Base-by-base conservation (phyloP, 2,329 filamentous ascomycete species). In the Trichoderma breve region DNA sequence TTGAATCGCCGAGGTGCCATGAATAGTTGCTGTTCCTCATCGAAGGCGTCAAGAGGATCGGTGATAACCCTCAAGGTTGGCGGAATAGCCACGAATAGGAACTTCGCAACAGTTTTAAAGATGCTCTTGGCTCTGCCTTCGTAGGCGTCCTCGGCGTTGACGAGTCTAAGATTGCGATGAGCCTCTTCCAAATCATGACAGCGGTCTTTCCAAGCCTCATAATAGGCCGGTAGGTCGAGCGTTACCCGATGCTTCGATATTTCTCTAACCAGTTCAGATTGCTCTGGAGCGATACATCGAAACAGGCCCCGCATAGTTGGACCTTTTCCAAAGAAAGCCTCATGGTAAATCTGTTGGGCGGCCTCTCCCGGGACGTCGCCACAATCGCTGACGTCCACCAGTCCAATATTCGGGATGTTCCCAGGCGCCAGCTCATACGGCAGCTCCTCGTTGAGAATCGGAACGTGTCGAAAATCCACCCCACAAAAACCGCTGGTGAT, bases 161-260 rank as follows among this genome's bases (percentile, higher is more conserved):
- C 34, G 12, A 36, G 34, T 14, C 3, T 7, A 36, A 15, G 34
- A 36, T 36, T 39, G 15, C 3, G 36, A 7, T 2, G 15, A 43
- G 15, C 36, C 36, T 43, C 39, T 43, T 8, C 7, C 9, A 43
- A 8, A n/a, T 43, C 39, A 43, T 9, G 15, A 43, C 39, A 4
- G 15, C 39, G 39, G 39, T 4, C 39, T n/a, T n/a, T n/a, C 39
- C 7, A 9, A n/a, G 7, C 39, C 7, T 43, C 39, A 43, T 4
- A n/a, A 43, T 43, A 43, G 3, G 0, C 3, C 15, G 0, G 3
- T 43, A 3, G 2, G 36, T 43, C 1, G 1, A 43, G 3, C 0
- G 15, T 43, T 6, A 43, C 3, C 36, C 8, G 3, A 4, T 4
- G 7, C 15, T 43, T 43, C 32, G 11, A 34, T 12, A 12, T 3